Base-by-base conservation (phyloP, 2,329 filamentous ascomycete species). In the Aureobasidium sp. region DNA sequence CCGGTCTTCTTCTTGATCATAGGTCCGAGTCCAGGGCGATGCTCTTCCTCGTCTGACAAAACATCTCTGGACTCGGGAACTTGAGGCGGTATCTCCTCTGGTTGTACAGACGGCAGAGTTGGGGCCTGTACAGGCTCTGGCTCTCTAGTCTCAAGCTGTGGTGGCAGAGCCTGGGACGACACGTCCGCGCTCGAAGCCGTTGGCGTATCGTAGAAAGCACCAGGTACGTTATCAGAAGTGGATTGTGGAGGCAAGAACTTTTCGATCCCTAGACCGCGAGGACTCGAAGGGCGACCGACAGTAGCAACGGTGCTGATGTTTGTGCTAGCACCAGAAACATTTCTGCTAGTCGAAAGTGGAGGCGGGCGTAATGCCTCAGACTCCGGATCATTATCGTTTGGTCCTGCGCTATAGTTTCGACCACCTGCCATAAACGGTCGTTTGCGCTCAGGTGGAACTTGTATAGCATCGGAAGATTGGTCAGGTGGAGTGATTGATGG, bases 1-100 rank as follows among this genome's bases (percentile, higher is more conserved):
- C 87, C 87, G 65, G 83, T 84, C 71, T 90, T 90, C 65, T 87
- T 85, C 74, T 90, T 93, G 69, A 97, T 88, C 92, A 96, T 96
- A 1, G 92, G 90, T 0, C 91, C 91, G 7, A 96, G 81, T 0
- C 91, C 92, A 20, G 91, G 90, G n/a, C 90, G 80, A 66, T 81
- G 78, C 34, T 75, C 73, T 48, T 82, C 81, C 32, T 82, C 82
- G 7, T 61, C 48, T 5, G 48, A 52, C 2, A 50, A 39, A 24
- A 46, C n/a, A 27, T 61, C 47, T 32, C 47, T 52, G 7, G 32
- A 10, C 7, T 46, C 48, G 5, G 34, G 29, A 5, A 26, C 20
- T 39, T 13, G 13, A 29, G 50, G n/a, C 13, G 29, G 36, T 26
- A 29, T 5, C n/a, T 46, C 32, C 15, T 62, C 60, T 41, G 60